phyloP scores from a whole-genome alignment of 495 filamentous ascomycete genomes.

The Choiromyces venosus region DNA sequence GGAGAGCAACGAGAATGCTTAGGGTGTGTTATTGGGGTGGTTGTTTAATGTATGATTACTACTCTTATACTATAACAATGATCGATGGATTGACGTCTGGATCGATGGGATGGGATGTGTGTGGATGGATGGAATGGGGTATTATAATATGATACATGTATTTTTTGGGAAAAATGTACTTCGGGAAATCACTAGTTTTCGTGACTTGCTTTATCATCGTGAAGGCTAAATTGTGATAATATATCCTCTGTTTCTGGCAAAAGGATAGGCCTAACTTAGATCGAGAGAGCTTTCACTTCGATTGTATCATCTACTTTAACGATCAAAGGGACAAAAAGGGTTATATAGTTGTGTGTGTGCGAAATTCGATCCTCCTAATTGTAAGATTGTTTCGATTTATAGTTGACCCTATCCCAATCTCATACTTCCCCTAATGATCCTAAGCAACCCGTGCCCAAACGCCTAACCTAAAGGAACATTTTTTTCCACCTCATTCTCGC shows the following conservation, averaged over 20 bases:
- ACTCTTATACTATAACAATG: not conserved
- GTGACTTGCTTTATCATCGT: not conserved
- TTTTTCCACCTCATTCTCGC: not conserved
- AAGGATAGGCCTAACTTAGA: not conserved
- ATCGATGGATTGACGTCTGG: not conserved
- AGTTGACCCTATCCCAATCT: not conserved
- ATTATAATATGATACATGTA: not conserved
- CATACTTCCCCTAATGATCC: not conserved
- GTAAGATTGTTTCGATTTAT: not conserved
- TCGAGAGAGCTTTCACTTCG: not conserved
- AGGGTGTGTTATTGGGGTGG: not conserved
- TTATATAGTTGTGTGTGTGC: not conserved
- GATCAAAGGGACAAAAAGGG: not conserved
- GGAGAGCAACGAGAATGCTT: not conserved
- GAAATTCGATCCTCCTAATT: not conserved
- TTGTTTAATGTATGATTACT: not conserved
- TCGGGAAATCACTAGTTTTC: not conserved
- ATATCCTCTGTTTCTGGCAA: not conserved
- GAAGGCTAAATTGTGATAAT: not conserved
- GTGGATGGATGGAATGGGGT: not conserved
- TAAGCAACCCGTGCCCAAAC: not conserved
- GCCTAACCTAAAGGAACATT: not conserved
- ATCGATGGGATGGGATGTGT: not conserved
- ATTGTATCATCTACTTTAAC: not conserved
- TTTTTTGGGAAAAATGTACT: not conserved